These are phyloP conservation scores for Cyberlindnera xishuangbannaensis DNA, from an alignment of 805 yeast genomes.

Conservation along the genomic window DNA sequence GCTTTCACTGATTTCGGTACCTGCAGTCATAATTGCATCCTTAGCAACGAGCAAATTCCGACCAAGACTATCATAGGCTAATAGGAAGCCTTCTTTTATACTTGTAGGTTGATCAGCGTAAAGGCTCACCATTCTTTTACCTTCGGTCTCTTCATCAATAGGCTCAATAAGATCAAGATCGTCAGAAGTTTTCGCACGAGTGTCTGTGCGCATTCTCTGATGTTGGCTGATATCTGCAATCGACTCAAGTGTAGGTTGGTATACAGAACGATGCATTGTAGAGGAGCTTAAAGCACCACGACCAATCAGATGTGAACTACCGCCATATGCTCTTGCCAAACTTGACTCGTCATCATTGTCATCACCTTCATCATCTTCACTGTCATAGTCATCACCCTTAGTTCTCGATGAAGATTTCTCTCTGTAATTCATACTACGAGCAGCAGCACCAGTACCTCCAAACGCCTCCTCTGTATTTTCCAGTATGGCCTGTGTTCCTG, in stretches of 20 bases:
- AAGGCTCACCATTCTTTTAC: constrained; percentile 50
- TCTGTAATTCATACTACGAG: constrained; percentile 28
- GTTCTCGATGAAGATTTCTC: no score
- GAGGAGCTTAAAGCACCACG: constrained; percentile 18
- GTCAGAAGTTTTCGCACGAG: constrained; percentile 1
- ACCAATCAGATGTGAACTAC: constrained; percentile 22
- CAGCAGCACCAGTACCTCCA: constrained; percentile 66
- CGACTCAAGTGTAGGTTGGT: constrained; percentile 25
- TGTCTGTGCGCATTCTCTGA: constrained; percentile 1
- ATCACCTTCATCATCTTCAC: constrained; percentile 26
- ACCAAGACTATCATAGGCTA: constrained; percentile 72
- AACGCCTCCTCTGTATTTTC: constrained; percentile 75
- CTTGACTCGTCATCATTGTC: constrained; percentile 22
- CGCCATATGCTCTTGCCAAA: constrained; percentile 14
- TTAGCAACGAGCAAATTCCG: constrained; percentile 61
- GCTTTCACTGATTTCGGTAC: constrained; percentile 56
- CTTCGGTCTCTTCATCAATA: constrained; percentile 19
- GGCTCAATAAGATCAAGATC: constrained; percentile 12
- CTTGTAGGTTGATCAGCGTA: constrained; percentile 81
- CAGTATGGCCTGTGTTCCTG: constrained; percentile 78
- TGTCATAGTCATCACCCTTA: constrained; percentile 1
- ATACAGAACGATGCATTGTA: constrained; percentile 17
- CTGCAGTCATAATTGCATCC: constrained; percentile 54
- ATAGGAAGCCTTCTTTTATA: constrained; percentile 62
- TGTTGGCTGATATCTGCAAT: constrained; percentile 17